Evolutionary conservation across 345 rosid species (phyloP), one percentile per base, ranked within the genome.

Genomic region (Eutrema heterophyllum): DNA sequence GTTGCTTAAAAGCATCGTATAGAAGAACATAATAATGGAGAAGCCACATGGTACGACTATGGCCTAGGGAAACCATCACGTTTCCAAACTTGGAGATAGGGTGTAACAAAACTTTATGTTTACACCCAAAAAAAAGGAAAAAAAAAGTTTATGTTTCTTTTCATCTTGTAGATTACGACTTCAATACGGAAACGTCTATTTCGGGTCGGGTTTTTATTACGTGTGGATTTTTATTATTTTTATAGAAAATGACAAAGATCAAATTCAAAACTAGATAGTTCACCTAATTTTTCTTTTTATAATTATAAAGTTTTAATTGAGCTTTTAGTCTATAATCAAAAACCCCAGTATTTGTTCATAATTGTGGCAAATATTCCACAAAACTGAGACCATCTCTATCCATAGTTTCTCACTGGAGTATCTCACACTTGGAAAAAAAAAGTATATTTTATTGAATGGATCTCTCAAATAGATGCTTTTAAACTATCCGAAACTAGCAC

Each of bases 51-150:
- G 75, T 64, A 6, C 60, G 27, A 76, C 41, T 45, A 76, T 69
- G 70, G 79, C 51, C 39, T n/a, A 65, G 67, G 76, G 80, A 65
- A 77, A 77, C 80, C 58, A 51, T 70, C 80, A 77, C 76, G 80
- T 71, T 71, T 51, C 49, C 16, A 16, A 58, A 64, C 49, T 71
- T 71, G 72, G 16, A 51, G 68, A 77, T 77, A 40, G 76, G 80
- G 57, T 60, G 80, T 76, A 77, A 58, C 3, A 38, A 51, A 18
- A 64, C 55, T 71, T 77, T 60, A 59, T 71, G 68, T 39, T 59
- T 61, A 43, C 55, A 49, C 56, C 5, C 56, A 1, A 4, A 18
- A 6, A 52, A 14, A 39, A 6, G 12, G 1, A 36, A 7, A 14
- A 5, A 5, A 51, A 35, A 64, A 27, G 2, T 35, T 53, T 52